A percentile compares a stretch with the other conserved stretches of the same genome.
These are phyloP conservation scores for Colletotrichum sansevieriae DNA, from an alignment of 2,329 filamentous ascomycete genomes.

Conservation along the genomic window DNA sequence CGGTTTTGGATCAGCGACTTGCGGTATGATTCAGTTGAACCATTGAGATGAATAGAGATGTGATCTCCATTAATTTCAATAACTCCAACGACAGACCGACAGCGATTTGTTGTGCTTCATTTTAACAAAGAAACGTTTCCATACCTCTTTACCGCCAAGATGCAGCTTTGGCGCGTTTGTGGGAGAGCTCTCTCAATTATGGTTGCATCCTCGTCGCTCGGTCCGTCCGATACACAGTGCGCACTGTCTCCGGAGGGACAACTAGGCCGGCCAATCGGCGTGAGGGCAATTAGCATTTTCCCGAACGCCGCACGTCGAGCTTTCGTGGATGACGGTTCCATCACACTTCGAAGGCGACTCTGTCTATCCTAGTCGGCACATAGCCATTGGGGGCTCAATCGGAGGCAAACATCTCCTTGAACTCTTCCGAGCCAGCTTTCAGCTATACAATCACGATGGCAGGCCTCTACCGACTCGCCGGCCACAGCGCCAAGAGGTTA, in stretches of 20 bases:
- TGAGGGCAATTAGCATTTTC: constrained; percentile 13
- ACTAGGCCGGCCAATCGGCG: constrained; percentile 38
- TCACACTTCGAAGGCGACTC: constrained; percentile 38
- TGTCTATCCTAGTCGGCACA: constrained; percentile 39
- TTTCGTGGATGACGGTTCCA: constrained; percentile 42
- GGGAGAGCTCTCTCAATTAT: constrained; percentile 8
- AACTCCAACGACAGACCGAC: neutral
- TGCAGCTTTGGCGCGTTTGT: constrained; percentile 1
- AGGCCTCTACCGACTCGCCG: constrained; percentile 79
- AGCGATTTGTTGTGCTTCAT: neutral
- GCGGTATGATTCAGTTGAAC: neutral
- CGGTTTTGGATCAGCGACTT: constrained; percentile 22
- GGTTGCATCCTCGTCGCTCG: constrained; percentile 18
- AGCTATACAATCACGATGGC: constrained; percentile 69
- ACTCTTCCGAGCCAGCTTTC: constrained; percentile 48
- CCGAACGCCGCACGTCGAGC: constrained; percentile 15
- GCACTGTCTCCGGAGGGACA: constrained; percentile 20
- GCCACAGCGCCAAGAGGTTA: constrained; percentile 77
- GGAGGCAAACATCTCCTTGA: constrained; percentile 42
- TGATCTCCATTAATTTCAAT: neutral
- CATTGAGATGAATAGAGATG: neutral
- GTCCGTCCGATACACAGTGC: constrained; percentile 16
- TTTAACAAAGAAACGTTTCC: neutral
- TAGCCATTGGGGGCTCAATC: constrained; percentile 44
- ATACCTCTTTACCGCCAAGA: constrained; percentile 18